phyloP scores from a whole-genome alignment of 2,329 filamentous ascomycete genomes.

The Setomelanomma holmii region DNA sequence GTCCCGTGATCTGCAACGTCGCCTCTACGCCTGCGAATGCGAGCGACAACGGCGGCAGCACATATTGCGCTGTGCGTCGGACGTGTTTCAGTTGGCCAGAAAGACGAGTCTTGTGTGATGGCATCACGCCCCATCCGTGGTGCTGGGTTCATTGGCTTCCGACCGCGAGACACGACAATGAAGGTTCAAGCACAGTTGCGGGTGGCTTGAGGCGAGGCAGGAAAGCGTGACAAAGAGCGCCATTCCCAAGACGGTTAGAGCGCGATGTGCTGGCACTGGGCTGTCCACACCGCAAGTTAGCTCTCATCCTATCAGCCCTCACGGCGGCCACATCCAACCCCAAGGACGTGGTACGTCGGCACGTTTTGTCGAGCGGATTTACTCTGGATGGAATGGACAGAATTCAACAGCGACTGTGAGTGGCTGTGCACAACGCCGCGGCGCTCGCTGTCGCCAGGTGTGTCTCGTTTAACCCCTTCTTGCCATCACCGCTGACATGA shows the following conservation, averaged over 20 bases:
- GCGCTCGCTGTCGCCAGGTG: conserved; percentile 20
- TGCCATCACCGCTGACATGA: conserved; percentile 38
- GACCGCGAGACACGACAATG: conserved; percentile 30
- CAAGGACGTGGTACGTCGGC: conserved; percentile 44
- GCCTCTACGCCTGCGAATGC: background rate
- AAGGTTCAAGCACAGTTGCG: conserved; percentile 20
- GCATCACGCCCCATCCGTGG: conserved; percentile 29
- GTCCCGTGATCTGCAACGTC: conserved; percentile 34
- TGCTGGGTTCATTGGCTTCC: conserved; percentile 30
- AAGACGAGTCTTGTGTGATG: conserved; percentile 30
- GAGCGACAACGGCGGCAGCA: conserved; percentile 24
- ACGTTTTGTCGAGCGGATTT: conserved; percentile 42
- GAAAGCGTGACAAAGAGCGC: conserved; percentile 39
- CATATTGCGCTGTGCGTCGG: conserved; percentile 14
- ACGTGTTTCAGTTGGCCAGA: conserved; percentile 41
- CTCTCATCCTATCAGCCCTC: conserved; percentile 37
- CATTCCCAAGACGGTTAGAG: conserved; percentile 25
- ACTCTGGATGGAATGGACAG: conserved; percentile 24
- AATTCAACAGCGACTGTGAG: conserved; percentile 18
- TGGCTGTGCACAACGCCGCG: conserved; percentile 20
- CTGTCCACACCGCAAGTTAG: conserved; percentile 47
- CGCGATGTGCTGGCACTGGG: conserved; percentile 47
- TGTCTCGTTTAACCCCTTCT: conserved; percentile 30
- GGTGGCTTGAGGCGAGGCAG: conserved; percentile 33
- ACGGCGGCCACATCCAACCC: conserved; percentile 43